phyloP scores from a whole-genome alignment of 164 flowering plant genomes.

The Piper betle region DNA sequence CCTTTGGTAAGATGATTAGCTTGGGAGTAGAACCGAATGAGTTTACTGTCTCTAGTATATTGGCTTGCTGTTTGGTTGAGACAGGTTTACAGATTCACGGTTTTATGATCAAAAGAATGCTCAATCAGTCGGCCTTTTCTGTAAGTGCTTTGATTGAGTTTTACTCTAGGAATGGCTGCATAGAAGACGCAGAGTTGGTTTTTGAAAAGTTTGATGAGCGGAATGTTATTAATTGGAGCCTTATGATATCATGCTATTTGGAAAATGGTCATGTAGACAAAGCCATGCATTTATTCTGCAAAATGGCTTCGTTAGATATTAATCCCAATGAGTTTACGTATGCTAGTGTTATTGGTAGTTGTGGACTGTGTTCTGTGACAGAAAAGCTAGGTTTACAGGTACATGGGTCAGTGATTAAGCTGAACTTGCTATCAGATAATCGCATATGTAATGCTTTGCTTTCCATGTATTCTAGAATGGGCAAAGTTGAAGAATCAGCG shows the following conservation, averaged over 20 bases:
- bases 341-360: constrained; percentile 8
- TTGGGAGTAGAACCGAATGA: constrained; percentile 8
- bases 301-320: constrained; percentile 7
- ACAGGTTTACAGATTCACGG: constrained; percentile 13
- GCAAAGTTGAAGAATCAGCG: constrained; percentile 5
- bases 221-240: constrained; percentile 14
- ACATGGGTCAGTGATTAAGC: constrained; percentile 9
- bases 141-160: constrained; percentile 10
- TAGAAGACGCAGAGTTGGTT: constrained; percentile 6
- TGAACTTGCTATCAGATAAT: constrained; percentile 4
- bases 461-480: constrained; percentile 16
- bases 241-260: constrained; percentile 10
- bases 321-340: constrained; percentile 12
- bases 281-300: constrained; percentile 8
- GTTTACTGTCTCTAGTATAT: constrained; percentile 6
- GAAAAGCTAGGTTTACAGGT: constrained; percentile 6
- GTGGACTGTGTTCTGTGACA: constrained; percentile 8
- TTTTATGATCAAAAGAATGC: constrained; percentile 9
- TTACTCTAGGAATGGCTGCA: constrained; percentile 7
- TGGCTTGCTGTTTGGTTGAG: not conserved
- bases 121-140: constrained; percentile 4
- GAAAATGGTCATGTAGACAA: constrained; percentile 5
- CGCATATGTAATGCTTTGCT: constrained; percentile 11
- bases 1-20: constrained; percentile 8
- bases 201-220: constrained; percentile 5